Evolutionary conservation across 2,329 filamentous ascomycete genomes (phyloP), one percentile per base, ranked within the genome.

Genomic region (Trichoderma sp.): DNA sequence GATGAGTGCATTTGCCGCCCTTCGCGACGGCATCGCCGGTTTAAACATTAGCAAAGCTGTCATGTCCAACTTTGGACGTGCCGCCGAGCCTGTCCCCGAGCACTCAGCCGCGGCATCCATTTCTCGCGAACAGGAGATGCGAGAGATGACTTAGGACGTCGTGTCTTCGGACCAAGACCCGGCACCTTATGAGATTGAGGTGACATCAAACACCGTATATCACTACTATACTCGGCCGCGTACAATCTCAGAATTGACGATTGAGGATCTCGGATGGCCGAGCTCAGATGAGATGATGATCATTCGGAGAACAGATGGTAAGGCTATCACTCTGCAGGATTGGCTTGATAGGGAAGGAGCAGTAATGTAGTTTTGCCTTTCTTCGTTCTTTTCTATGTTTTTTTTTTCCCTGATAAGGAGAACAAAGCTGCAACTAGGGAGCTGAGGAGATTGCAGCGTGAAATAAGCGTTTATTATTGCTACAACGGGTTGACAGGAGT

Each of bases 21-120:
- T 87, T 29, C 79, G 82, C 65, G 85, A 86, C 31, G 83, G 83
- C 27, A 81, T 87, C 19, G 80, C 81, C 1, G 81, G 81, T 19
- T 73, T 87, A 11, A 82, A 81, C 53, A 75, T 89, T 21, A 83
- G 84, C n/a, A 85, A 82, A 65, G 81, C 81, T 21, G 74, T 84
- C 59, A 77, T 85, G 52, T 75, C 78, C 62, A 77, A 75, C 57
- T 72, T 80, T 63, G 75, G 78, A 31, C 69, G 75, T 16, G 71
- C 63, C 73, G 72, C 75, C 74, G 70, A 76, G 72, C 33, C 72
- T 43, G 73, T 70, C 33, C 71, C 70, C 2, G 55, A 57, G 8
- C 21, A 24, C 40, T 52, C 69, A 21, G 16, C 52, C 53, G 71
- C 74, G 33, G 56, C 70, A 52, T 72, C 71, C 68, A 72, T 62